A percentile compares a stretch with the other conserved stretches of the same genome.
Conservation (phyloP, 345 rosid species). For the Raphanus sativus region DNA sequence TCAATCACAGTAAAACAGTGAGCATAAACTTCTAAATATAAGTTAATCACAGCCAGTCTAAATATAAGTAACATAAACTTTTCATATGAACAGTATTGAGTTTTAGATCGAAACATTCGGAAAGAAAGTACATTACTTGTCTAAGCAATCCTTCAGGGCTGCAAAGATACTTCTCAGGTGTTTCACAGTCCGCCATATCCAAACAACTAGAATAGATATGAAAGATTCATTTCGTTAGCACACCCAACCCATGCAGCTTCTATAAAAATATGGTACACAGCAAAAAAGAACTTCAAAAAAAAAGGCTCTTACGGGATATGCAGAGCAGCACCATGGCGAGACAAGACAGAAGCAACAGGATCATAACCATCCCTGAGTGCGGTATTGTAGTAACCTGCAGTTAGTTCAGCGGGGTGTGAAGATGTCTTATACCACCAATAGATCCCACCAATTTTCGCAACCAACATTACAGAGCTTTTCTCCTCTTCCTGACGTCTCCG, state of each 20-base stretch:
- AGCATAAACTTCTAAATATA: background rate
- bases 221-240: constrained; percentile 12
- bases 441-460: constrained; percentile 66
- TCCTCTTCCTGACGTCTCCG: constrained; percentile 48
- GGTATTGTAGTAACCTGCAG: constrained; percentile 66
- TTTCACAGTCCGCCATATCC: constrained; percentile 64
- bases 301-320: constrained; percentile 52
- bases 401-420: constrained; percentile 63
- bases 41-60: background rate
- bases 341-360: constrained; percentile 57
- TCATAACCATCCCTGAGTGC: constrained; percentile 66
- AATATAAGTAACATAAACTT: background rate
- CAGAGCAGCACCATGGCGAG: constrained; percentile 70
- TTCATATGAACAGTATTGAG: background rate
- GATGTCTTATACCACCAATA: constrained; percentile 69
- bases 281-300: constrained; percentile 6
- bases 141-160: constrained; percentile 68
- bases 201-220: constrained; percentile 46
- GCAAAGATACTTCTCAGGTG: constrained; percentile 57
- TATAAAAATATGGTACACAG: background rate
- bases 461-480: constrained; percentile 48
- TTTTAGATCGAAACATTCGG: background rate
- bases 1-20: background rate
- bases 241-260: constrained; percentile 10
- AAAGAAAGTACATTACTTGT: constrained; percentile 44